Evolutionary conservation across 2,329 filamentous ascomycete species (phyloP), one percentile per base, ranked within the genome.

Genomic region (Talaromyces amestolkiae): DNA sequence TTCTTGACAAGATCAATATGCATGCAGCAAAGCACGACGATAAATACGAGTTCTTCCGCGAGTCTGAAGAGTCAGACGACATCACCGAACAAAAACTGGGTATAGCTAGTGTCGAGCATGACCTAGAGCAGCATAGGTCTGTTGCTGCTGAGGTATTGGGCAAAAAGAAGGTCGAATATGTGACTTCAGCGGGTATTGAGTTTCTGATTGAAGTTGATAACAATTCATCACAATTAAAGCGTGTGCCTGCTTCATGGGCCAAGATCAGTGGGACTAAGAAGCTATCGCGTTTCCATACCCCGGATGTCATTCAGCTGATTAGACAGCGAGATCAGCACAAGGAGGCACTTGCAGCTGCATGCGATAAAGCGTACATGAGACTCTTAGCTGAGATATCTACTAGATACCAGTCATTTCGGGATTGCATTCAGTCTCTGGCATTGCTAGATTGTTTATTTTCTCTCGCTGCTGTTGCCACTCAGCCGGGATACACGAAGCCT

Each of bases 241-340:
- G 89, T 65, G 92, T 99, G 0, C 95, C 95, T 0, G 94, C 95
- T 3, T 96, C 92, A 0, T 99, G 95, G 95, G 84, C 86, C 69
- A 98, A 99, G 78, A 91, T 98, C 72, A 96, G 91, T 65, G 93
- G 94, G 59, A 99, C 95, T 7, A 98, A 98, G 77, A 92, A 92
- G 72, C 81, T 93, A 5, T 93, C 92, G 0, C 89, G 95, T 66
- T 99, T 98, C 77, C 95, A 99, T 78, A 95, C 95, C 0, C 95
- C 95, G 4, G 90, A 96, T 71, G 92, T 97, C 27, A 85, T 96
- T 58, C 87, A 87, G 67, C 84, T 97, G 71, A 86, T 97, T 19
- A 87, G 89, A 49, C 93, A 97, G 78, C 88, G 95, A 51, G 95
- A 98, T 76, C 94, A 97, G 73, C 91, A 97, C 79, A 96, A 94